These are phyloP conservation scores for Yamadazyma phyllophila DNA, from an alignment of 805 yeast genomes.

Conservation along the genomic window DNA sequence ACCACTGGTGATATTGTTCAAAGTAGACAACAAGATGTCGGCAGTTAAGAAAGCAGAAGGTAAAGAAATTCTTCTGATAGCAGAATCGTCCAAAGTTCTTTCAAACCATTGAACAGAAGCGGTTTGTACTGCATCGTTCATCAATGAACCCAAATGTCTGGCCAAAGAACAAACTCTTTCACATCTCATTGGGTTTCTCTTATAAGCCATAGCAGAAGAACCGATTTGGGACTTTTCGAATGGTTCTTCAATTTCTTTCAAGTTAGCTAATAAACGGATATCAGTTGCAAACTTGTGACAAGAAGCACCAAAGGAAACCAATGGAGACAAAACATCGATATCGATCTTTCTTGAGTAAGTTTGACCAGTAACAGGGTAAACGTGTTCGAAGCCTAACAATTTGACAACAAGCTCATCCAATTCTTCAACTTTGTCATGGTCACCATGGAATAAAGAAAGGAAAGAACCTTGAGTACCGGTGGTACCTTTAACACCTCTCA, in stretches of 20 bases:
- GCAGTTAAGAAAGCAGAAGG: constrained; percentile 97
- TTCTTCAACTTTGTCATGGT: constrained; percentile 93
- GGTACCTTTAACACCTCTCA: constrained; percentile 98
- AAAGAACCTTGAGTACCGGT: constrained; percentile 99
- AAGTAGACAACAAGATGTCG: constrained; percentile 85
- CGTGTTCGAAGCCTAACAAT: constrained; percentile 88
- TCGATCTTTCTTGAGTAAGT: constrained; percentile 99
- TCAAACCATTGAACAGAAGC: constrained; percentile 99
- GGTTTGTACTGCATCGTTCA: constrained; percentile 92
- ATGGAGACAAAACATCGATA: constrained; percentile 87
- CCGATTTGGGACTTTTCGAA: constrained; percentile 99
- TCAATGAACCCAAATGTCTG: constrained; percentile 89
- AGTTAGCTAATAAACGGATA: constrained; percentile 89
- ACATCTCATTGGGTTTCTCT: constrained; percentile 99
- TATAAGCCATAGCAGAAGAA: constrained; percentile 98
- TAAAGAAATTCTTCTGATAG: constrained; percentile 93
- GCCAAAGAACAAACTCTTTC: constrained; percentile 98
- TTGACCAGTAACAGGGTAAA: constrained; percentile 98
- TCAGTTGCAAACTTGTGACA: constrained; percentile 98
- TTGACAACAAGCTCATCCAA: constrained; percentile 91
- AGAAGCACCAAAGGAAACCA: constrained; percentile 91
- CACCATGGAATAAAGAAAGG: constrained; percentile 91
- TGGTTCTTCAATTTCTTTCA: constrained; percentile 97
- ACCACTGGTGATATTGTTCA: constrained; percentile 90
- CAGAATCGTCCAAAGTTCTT: constrained; percentile 97